phyloP scores from a whole-genome alignment of 2,329 filamentous ascomycete genomes.

The Calonectria crousiana region DNA sequence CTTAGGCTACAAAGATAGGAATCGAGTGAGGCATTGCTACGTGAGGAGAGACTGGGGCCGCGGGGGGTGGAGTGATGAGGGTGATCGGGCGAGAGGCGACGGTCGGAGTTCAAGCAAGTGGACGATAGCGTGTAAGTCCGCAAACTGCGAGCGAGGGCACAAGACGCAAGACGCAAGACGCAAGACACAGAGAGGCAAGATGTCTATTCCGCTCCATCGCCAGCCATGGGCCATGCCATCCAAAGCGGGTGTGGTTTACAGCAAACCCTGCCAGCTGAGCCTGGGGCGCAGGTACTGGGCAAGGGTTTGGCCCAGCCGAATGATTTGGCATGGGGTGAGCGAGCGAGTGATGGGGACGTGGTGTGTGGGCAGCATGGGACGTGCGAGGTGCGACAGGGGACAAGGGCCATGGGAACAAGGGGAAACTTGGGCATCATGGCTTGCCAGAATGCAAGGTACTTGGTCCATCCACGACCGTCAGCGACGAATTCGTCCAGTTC shows the following conservation, averaged over 20 bases:
- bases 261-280: constrained; percentile 48
- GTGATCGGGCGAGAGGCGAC: background rate
- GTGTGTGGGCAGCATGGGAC: constrained; percentile 5
- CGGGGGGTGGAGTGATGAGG: constrained; percentile 28
- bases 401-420: constrained; percentile 14
- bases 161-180: background rate
- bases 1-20: constrained; percentile 42
- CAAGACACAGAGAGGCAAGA: background rate
- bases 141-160: constrained; percentile 11
- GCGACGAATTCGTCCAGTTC: constrained; percentile 11
- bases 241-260: constrained; percentile 36
- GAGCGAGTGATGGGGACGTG: background rate
- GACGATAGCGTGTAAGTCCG: constrained; percentile 2
- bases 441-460: constrained; percentile 42
- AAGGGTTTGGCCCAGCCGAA: constrained; percentile 26
- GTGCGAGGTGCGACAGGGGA: constrained; percentile 2
- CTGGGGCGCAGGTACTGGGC: constrained; percentile 46
- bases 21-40: constrained; percentile 45
- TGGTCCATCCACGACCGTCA: constrained; percentile 14
- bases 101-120: background rate
- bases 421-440: constrained; percentile 18
- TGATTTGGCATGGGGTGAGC: constrained; percentile 13
- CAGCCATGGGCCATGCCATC: constrained; percentile 18
- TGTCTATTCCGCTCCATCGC: constrained; percentile 15
- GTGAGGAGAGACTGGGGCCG: constrained; percentile 22